Conservation (phyloP, 2,329 filamentous ascomycete genomes). For the Neofusicoccum parvum region DNA sequence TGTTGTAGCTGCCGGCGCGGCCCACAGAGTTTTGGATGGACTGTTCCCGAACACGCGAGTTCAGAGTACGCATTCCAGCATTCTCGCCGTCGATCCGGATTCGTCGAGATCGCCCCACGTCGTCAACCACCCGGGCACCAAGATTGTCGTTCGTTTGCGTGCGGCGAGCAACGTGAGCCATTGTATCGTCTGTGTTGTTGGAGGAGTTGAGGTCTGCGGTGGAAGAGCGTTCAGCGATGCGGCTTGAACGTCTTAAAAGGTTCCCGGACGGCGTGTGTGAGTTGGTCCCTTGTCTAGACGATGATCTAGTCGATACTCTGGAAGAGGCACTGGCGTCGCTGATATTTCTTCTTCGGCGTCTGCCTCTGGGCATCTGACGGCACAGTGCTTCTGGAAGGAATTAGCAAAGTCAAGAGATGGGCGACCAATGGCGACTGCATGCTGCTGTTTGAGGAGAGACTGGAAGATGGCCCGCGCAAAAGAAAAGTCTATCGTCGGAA, state of each 20-base stretch:
- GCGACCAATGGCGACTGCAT: conserved; percentile 21
- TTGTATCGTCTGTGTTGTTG: conserved; percentile 26
- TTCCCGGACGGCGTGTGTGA: background rate
- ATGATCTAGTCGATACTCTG: conserved; percentile 21
- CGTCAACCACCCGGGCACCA: conserved; percentile 32
- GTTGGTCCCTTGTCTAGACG: conserved; percentile 19
- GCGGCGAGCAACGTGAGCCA: conserved; percentile 43
- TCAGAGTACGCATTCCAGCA: conserved; percentile 21
- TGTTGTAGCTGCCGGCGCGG: conserved; percentile 5
- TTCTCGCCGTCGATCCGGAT: conserved; percentile 16
- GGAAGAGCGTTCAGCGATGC: conserved; percentile 22
- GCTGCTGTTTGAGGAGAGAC: conserved; percentile 20
- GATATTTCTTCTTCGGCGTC: conserved; percentile 23
- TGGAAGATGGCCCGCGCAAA: conserved; percentile 20
- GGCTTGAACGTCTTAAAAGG: conserved; percentile 23
- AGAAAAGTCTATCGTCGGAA: conserved; percentile 16
- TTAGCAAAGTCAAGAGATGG: conserved; percentile 18
- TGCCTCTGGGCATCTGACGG: conserved; percentile 23
- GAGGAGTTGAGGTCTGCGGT: conserved; percentile 11
- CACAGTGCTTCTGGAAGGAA: conserved; percentile 19
- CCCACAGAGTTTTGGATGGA: conserved; percentile 17
- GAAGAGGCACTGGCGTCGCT: conserved; percentile 21
- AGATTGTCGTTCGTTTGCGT: conserved; percentile 27
- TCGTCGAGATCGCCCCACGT: conserved; percentile 13
- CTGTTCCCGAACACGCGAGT: conserved; percentile 6